Base-by-base conservation (phyloP, 2,329 filamentous ascomycete species). In the Emergomyces orientalis region DNA sequence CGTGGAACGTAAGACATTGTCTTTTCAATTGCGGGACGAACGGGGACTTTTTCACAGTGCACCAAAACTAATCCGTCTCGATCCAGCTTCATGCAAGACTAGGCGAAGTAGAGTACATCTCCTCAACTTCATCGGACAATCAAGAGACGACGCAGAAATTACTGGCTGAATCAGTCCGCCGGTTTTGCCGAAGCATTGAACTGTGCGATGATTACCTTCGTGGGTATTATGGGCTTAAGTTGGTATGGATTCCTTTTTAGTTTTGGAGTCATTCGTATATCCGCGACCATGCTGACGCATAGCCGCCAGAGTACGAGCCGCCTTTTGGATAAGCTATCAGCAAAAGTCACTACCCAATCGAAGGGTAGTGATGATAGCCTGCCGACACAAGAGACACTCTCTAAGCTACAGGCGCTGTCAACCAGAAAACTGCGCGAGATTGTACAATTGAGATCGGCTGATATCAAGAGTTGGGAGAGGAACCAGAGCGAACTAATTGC, bases 141-240 rank as follows among this genome's bases (percentile, higher is more conserved):
- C 70, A 71, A 34, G 77, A 74, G 17, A 70, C 72, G 54, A 66
- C 73, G 52, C 63, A 74, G 63, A 77, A 82, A 72, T 79, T 84
- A 69, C 78, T 94, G 62, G 80, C 83, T 52, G 89, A 92, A 72
- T 87, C 91, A 5, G 76, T 96, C 61, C 89, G 91, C 72, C 86
- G 92, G 67, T 97, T 96, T 76, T 90, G 88, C 73, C 85, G 94
- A 69, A 94, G 91, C 71, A 85, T 97, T 67, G 94, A 99, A 77
- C 83, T 99, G 60, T 97, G 94, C 71, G 90, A 97, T 69, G 87
- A 91, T 72, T 97, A 97, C 73, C 76, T 97, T 65, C 86, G 94
- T 65, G 94, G 92, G 0, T 96, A 91, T 74, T 97, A 96, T 75
- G 94, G 94, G 7, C 79, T 99, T 64, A 94, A 93, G 74, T 75